phyloP scores from a whole-genome alignment of 306 rosid species.

The Vicia villosa region DNA sequence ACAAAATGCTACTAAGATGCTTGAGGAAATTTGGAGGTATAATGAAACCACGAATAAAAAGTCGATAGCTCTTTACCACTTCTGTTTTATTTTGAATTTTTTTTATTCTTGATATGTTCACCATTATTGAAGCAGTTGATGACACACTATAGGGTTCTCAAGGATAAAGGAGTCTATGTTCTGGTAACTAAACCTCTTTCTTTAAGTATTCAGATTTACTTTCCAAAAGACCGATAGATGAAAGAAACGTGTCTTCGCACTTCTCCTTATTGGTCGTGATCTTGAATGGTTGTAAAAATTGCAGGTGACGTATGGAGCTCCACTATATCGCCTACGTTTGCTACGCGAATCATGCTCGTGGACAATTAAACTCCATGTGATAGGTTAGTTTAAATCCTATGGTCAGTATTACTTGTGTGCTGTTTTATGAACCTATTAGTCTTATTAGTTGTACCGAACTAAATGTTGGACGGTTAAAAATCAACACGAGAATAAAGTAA shows the following conservation, averaged over 20 bases:
- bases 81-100: slow-evolving; percentile 35
- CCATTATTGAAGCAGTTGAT: slow-evolving; percentile 93
- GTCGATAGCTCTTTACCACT: slow-evolving; percentile 25
- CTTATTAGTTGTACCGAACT: not conserved
- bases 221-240: not conserved
- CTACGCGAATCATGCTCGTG: slow-evolving; percentile 62
- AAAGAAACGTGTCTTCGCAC: slow-evolving; percentile 14
- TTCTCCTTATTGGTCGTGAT: not conserved
- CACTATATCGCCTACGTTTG: slow-evolving; percentile 61
- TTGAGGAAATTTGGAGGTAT: slow-evolving; percentile 88
- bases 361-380: slow-evolving; percentile 85
- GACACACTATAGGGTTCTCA: slow-evolving; percentile 94
- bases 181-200: slow-evolving; percentile 58
- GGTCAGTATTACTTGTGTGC: not conserved
- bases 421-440: not conserved
- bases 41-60: slow-evolving; percentile 43
- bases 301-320: slow-evolving; percentile 90
- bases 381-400: slow-evolving; percentile 54
- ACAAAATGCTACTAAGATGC: slow-evolving; percentile 73
- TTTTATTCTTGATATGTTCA: slow-evolving; percentile 73
- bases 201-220: slow-evolving; percentile 23
- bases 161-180: slow-evolving; percentile 82
- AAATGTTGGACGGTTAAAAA: too few species aligned
- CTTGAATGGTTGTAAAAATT: slow-evolving; percentile 38
- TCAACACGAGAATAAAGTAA: too few species aligned